Percentiles rank a stretch among this genome's conserved stretches.
phyloP scores from a whole-genome alignment of 2,329 filamentous ascomycete species.

The Cylindrodendrum hubeiense region DNA sequence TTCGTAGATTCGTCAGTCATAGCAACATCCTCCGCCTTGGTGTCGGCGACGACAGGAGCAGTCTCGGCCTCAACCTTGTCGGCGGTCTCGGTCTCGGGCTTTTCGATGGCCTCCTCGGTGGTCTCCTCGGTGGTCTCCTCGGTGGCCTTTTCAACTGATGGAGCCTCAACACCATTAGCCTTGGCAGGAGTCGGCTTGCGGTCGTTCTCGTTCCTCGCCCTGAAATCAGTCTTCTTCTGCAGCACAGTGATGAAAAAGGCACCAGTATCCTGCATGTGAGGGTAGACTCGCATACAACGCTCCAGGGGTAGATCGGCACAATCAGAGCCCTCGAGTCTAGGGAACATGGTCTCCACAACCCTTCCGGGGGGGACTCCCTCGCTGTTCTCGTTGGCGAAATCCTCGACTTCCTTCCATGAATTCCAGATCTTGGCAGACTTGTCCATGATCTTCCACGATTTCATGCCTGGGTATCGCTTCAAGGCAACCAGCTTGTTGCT shows the following conservation, averaged over 20 bases:
- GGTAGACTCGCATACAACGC: conserved; percentile 93
- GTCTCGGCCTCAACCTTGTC: conserved; percentile 41
- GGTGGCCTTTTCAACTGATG: conserved; percentile 31
- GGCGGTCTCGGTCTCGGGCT: conserved; percentile 32
- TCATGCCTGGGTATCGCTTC: conserved; percentile 82
- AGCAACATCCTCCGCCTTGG: conserved; percentile 44
- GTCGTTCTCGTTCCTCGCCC: conserved; percentile 77
- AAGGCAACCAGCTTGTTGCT: conserved; percentile 81
- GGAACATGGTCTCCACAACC: conserved; percentile 87
- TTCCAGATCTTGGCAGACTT: conserved; percentile 84
- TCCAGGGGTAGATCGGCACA: conserved; percentile 81
- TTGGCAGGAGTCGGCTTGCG: conserved; percentile 51
- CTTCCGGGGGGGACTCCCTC: conserved; percentile 70
- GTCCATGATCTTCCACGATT: conserved; percentile 91
- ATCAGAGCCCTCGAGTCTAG: conserved; percentile 65
- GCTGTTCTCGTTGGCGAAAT: conserved; percentile 71
- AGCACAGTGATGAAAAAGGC: conserved; percentile 98
- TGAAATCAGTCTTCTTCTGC: conserved; percentile 91
- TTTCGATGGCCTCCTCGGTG: conserved; percentile 13
- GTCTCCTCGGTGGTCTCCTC: conserved; percentile 20
- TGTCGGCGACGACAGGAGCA: conserved; percentile 15
- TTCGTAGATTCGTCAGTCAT: conserved; percentile 48
- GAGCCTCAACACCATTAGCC: conserved; percentile 25
- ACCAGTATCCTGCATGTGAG: conserved; percentile 95
- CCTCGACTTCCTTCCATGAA: conserved; percentile 84